Evolutionary conservation across 257 asterid genomes (phyloP), one percentile per base, ranked within the genome.

Genomic region (Agastache rugosa): DNA sequence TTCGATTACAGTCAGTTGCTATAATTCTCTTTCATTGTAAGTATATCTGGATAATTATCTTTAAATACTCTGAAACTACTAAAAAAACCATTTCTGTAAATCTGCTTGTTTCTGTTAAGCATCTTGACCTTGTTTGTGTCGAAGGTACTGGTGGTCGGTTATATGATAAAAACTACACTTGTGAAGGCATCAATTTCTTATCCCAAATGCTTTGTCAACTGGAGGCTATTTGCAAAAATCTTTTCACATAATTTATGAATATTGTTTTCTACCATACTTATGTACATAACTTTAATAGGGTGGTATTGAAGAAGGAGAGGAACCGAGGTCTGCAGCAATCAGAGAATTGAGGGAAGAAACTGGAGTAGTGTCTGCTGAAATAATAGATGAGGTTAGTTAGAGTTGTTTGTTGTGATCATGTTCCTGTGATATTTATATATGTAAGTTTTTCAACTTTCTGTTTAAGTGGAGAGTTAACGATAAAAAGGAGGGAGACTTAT

Each of bases 321-420:
- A 92, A 63, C 97, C 98, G 54, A 90, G 82, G 75, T 71, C 97
- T 81, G 98, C 98, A 51, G 98, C 98, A 55, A 76, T 86, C 60
- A 86, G 98, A 80, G 97, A 92, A 86, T 65, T 94, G 86, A 85
- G 81, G 79, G 97, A 94, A 81, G 98, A 94, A 92, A 94, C 97
- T 59, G 98, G 98, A 77, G 80, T 94, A 17, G 91, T 84, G 51
- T 92, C 97, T 56, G 97, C 93, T 69, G 92, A 94, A 83, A 88
- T 92, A 56, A 75, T 94, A 60, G 97, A 85, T 2, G 97, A 94
- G 97, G 98, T 93, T 31, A 10, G 86, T 85, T 61, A 11, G 35
- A 69, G 42, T 45, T 64, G 44, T 64, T 47, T 54, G 55, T 60
- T 55, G 8, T 55, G 31, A 6, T 22, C 55, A 7, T 67, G 16